Percentiles rank a stretch among this genome's conserved stretches.
Evolutionary conservation across 345 rosid genomes (phyloP).

Genomic region (Firmiana major): DNA sequence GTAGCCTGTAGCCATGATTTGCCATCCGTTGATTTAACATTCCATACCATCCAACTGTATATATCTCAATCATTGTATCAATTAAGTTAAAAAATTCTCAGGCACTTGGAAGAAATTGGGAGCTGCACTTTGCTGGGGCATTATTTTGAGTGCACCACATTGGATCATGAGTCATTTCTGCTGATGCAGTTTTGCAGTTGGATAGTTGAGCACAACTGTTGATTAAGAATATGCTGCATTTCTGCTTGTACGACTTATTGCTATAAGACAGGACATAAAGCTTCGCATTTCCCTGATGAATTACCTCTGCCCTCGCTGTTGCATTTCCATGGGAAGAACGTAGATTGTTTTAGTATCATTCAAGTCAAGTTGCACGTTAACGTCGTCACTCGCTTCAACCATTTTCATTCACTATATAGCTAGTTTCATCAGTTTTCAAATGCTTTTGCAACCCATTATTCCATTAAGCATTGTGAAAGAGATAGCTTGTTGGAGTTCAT

Average conservation of each 20-base stretch:
- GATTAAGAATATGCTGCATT: not conserved
- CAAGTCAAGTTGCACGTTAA: no score
- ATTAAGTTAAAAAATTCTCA: not conserved
- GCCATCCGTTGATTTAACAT: not conserved
- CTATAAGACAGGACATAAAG: not conserved
- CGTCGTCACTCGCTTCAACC: no score
- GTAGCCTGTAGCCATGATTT: not conserved
- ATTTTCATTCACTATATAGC: no score
- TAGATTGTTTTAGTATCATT: no score
- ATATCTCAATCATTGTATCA: not conserved
- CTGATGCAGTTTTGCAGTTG: not conserved
- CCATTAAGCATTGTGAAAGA: no score
- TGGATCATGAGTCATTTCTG: not conserved
- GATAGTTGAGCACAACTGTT: not conserved
- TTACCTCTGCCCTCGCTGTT: not conserved
- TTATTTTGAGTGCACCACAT: not conserved
- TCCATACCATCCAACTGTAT: not conserved
- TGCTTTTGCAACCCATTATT: no score
- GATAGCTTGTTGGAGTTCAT: no score
- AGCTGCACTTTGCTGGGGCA: not conserved
- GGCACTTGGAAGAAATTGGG: conserved; percentile 1
- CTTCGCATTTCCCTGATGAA: not conserved
- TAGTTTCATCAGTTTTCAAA: no score
- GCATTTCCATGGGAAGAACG: not conserved
- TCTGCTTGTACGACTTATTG: not conserved